A percentile compares a stretch with the other conserved stretches of the same genome.
Conservation (phyloP, 306 rosid species). For the Trichosanthes cucumerina region DNA sequence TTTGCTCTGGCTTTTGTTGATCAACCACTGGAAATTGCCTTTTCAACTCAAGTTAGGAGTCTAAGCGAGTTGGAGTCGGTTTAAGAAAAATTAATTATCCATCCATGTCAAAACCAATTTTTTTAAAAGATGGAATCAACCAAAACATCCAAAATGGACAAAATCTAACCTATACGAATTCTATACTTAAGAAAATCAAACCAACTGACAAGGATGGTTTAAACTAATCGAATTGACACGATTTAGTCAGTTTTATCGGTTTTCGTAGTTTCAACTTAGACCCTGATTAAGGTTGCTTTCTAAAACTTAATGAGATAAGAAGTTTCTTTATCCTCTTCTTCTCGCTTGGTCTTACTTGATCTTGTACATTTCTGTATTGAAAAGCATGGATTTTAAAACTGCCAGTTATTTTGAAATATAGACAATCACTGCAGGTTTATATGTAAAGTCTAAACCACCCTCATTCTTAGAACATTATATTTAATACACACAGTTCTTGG, state of each 20-base stretch:
- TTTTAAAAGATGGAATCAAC: neutral
- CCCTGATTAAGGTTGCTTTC: neutral
- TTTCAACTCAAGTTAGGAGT: neutral
- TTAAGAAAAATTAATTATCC: neutral
- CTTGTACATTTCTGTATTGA: neutral
- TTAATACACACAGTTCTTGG: neutral
- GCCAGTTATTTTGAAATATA: neutral
- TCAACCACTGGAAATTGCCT: neutral
- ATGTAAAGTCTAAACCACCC: neutral
- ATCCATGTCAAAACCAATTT: neutral
- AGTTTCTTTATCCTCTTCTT: neutral
- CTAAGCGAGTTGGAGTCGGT: neutral
- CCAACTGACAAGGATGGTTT: neutral
- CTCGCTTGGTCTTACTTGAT: neutral
- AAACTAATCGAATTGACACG: neutral
- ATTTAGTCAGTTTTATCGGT: neutral
- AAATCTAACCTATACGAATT: neutral
- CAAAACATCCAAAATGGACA: neutral
- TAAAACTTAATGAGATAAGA: neutral
- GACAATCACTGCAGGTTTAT: neutral
- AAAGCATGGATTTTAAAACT: neutral
- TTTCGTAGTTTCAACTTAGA: neutral
- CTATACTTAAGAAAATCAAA: neutral
- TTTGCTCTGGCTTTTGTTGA: neutral
- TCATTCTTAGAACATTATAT: neutral